Conservation (phyloP, 75 land plant genomes). For the Sequoiadendron giganteum region DNA sequence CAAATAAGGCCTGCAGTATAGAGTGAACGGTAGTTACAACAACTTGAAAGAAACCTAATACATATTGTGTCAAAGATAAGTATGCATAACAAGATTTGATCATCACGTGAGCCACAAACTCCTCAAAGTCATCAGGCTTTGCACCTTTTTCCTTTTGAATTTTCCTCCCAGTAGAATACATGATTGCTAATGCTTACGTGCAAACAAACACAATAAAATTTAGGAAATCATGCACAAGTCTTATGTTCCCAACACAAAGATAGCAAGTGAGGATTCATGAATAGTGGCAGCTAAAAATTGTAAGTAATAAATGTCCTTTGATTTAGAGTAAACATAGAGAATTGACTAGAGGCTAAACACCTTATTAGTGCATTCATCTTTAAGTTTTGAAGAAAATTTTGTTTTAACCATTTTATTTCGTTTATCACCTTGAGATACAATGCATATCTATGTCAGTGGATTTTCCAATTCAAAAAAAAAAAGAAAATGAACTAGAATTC, state of each 20-base stretch:
- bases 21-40: neutral
- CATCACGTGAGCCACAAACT: conserved; percentile 72
- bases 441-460: no score
- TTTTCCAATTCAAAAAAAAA: no score
- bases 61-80: neutral
- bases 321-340: neutral
- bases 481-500: no score
- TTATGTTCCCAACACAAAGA: neutral
- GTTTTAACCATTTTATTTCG: no score
- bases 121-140: conserved; percentile 83
- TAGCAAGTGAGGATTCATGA: neutral
- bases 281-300: neutral
- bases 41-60: neutral
- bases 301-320: neutral
- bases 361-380: no score
- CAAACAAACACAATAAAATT: neutral
- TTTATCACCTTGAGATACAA: no score
- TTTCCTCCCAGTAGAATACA: conserved; percentile 70
- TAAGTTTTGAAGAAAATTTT: no score
- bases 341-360: neutral
- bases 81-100: neutral
- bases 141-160: conserved; percentile 78
- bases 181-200: conserved; percentile 17
- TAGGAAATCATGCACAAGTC: neutral
- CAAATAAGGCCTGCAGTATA: conserved; percentile 53